Percentiles rank a stretch among this genome's conserved stretches.
These are phyloP conservation scores for Apiotrichum sp. DNA, from an alignment of 1,284 basidiomycete species.

Conservation along the genomic window DNA sequence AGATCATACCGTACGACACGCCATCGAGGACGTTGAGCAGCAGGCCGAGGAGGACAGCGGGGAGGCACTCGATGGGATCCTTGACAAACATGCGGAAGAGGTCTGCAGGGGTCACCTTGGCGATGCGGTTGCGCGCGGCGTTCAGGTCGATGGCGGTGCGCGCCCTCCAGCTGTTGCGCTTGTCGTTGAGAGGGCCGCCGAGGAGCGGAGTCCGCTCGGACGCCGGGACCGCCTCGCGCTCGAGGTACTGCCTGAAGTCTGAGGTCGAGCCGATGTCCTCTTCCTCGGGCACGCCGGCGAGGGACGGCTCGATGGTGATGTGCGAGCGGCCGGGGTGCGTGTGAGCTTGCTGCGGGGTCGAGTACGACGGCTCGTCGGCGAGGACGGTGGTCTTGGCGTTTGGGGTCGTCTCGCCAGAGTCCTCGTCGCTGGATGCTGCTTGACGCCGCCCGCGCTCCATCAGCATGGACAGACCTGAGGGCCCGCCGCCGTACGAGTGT, in stretches of 20 bases:
- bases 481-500: conserved; percentile 13
- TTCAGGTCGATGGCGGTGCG: conserved; percentile 10
- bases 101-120: conserved; percentile 38
- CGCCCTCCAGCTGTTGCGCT: conserved; percentile 10
- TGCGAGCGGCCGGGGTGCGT: conserved; percentile 3
- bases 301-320: not conserved
- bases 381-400: not conserved
- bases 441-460: conserved; percentile 24
- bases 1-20: conserved; percentile 59
- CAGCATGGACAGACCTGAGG: conserved; percentile 37
- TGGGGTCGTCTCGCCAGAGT: conserved; percentile 14
- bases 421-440: not conserved
- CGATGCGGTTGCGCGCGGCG: conserved; percentile 10
- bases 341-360: not conserved
- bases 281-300: conserved; percentile 13
- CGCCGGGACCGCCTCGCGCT: conserved; percentile 1
- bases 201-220: conserved; percentile 16
- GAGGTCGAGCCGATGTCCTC: conserved; percentile 8
- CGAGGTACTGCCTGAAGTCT: conserved; percentile 15
- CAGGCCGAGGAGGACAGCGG: conserved; percentile 78
- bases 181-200: conserved; percentile 1
- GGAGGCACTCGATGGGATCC: conserved; percentile 54
- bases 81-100: conserved; percentile 45
- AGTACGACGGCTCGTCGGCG: not conserved
- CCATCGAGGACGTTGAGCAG: conserved; percentile 91